Evolutionary conservation across 75 land plant genomes (phyloP).

Genomic region (Cryptomeria japonica): DNA sequence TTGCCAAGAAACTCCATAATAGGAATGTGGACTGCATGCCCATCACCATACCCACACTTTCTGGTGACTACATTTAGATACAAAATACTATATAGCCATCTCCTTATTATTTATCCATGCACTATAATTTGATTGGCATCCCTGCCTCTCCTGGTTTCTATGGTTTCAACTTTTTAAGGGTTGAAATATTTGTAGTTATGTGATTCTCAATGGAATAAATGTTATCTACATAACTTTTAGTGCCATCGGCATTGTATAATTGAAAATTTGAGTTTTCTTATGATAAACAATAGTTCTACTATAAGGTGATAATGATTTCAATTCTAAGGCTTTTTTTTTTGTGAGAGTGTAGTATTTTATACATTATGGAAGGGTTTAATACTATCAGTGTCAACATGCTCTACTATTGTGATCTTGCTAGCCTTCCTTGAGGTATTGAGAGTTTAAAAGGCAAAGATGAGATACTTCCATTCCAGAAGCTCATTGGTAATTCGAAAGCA

Average conservation of each 20-base stretch:
- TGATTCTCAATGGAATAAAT: background rate
- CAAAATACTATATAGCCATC: too few relatives aligned
- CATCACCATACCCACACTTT: too few relatives aligned
- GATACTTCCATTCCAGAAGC: slow-evolving; percentile 76
- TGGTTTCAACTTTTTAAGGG: background rate
- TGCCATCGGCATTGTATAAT: too few relatives aligned
- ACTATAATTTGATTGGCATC: too few relatives aligned
- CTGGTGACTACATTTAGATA: too few relatives aligned
- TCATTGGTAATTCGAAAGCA: slow-evolving; percentile 91
- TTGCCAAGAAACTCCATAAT: too few relatives aligned
- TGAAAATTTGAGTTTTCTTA: background rate
- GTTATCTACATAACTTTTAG: too few relatives aligned
- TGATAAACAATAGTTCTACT: background rate
- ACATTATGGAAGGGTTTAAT: slow-evolving; percentile 75
- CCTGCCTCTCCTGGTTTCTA: too few relatives aligned
- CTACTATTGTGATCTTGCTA: slow-evolving; percentile 70
- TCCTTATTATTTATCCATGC: too few relatives aligned
- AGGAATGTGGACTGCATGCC: too few relatives aligned
- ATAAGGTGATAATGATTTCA: background rate
- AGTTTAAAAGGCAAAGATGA: slow-evolving; percentile 41
- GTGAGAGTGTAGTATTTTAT: slow-evolving; percentile 73
- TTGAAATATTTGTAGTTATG: background rate
- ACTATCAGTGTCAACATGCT: slow-evolving; percentile 83
- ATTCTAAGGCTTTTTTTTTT: background rate
- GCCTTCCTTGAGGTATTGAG: slow-evolving; percentile 64